A percentile compares a stretch with the other conserved stretches of the same genome.
Evolutionary conservation across 768 basidiomycete genomes (phyloP).

Genomic region (Leucogyrophana mollusca): DNA sequence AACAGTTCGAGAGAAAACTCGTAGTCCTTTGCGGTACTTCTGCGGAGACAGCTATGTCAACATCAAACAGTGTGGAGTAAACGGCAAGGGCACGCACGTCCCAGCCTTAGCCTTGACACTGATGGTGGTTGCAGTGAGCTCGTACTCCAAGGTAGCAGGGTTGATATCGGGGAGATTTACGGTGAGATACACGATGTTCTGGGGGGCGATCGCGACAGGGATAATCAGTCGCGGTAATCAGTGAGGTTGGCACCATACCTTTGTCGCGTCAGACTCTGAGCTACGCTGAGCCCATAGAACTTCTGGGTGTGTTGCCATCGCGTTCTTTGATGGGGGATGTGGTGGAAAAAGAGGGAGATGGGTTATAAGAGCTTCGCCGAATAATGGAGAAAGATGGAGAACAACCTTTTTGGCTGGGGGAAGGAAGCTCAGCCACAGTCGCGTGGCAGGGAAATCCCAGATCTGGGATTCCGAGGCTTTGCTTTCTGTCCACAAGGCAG

Average conservation of each 20-base stretch:
- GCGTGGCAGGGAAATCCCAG: conserved; percentile 15
- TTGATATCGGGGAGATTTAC: conserved; percentile 79
- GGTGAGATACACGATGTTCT: conserved; percentile 89
- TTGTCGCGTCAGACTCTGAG: conserved; percentile 57
- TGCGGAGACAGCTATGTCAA: no score
- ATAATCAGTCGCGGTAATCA: conserved; percentile 1
- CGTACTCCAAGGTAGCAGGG: conserved; percentile 54
- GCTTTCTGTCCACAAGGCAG: conserved; percentile 19
- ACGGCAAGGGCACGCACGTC: no score
- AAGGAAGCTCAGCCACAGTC: conserved; percentile 6
- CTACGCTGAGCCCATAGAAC: conserved; percentile 95
- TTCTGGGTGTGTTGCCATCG: conserved; percentile 71
- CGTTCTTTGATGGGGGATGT: conserved; percentile 12
- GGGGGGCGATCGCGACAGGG: conserved; percentile 1
- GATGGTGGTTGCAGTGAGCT: conserved; percentile 54
- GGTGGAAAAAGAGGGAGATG: neutral
- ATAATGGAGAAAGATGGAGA: conserved; percentile 31
- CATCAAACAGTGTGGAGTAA: no score
- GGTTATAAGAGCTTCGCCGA: conserved; percentile 20
- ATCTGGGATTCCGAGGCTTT: neutral
- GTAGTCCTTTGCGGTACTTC: conserved; percentile 59
- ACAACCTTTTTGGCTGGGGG: conserved; percentile 5
- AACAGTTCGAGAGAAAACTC: conserved; percentile 77
- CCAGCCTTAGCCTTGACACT: conserved; percentile 66
- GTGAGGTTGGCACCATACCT: conserved; percentile 45